Base-by-base conservation (phyloP, 805 yeast genomes). In the Tetrapisispora iriomotensis region DNA sequence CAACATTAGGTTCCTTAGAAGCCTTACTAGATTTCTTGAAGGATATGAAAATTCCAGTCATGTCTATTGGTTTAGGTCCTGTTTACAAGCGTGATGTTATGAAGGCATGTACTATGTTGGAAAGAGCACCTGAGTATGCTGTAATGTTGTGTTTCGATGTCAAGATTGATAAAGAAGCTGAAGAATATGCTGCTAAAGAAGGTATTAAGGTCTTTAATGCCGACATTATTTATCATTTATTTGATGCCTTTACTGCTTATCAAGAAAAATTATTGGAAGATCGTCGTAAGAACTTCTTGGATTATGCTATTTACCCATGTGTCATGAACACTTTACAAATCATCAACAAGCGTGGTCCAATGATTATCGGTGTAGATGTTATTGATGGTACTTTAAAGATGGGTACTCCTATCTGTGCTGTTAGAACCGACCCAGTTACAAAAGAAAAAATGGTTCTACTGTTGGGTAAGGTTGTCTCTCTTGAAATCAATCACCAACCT, bases 131-230 rank as follows among this genome's bases (percentile, higher is more conserved):
- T 41, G 96, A 90, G 61, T 80, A 62, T 51, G 98, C 99, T 2
- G 82, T 90, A n/a, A 90, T 92, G 98, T 71, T 92, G 48, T 90
- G 97, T 75, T 92, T 92, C 66, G 99, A 92, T 72, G 98, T 92
- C 41, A 86, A 82, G 66, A 71, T 92, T 41, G 99, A 92, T 64
- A 90, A 84, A 64, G 99, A 92, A 64, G 99, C 99, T 37, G 96
- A 92, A 65, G 96, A 86, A 56, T 92, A 88, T 51, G 99, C 99
- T 36, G 82, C 75, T 45, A 96, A 92, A 62, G 90, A 90, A 56
- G 84, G 88, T 45, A 74, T 92, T 58, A 83, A 77, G 63, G 81
- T 92, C 48, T 92, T 92, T 77, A 83, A 82, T 56, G 98, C 98
- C 34, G 96, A 92, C 56, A 78, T 92, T 62, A 92, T 92, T 57